Base-by-base conservation (phyloP, 306 rosid species). In the Cucumis cinereus region DNA sequence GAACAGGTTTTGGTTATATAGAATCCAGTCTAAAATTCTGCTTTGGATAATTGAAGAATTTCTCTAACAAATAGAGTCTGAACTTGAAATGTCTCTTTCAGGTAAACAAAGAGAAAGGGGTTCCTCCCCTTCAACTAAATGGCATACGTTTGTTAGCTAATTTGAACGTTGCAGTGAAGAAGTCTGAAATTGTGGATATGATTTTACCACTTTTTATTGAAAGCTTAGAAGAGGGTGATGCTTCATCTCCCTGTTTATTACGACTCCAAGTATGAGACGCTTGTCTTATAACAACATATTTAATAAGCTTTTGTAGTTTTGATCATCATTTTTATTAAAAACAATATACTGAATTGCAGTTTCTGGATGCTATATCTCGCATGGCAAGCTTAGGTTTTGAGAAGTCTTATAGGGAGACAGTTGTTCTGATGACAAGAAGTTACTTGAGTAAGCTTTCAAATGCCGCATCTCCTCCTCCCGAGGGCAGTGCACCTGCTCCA, bases 341-440 rank as follows among this genome's bases (percentile, higher is more conserved):
- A 72, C 77, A 76, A 77, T 35, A 57, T 59, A 40, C 41, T 66
- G 73, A 38, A 66, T 81, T 82, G 78, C 94, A 94, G 98, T 93
- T 94, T 80, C 97, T 94, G 80, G 97, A 91, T 70, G 98, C 98
- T 72, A 89, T 91, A 52, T 87, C 96, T 81, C 94, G 84, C 76
- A 94, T 94, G 93, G 98, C 98, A 81, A 91, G 98, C 84, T 87
- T 94, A 78, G 98, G 98, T 64, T 94, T 94, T 78, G 98, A 94
- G 78, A 94, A 94, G 88, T 90, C 98, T 77, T 94, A 94, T 82
- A 96, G 96, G 36, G 98, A 94, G 87, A 90, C 98, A 10, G 93
- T 94, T 77, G 98, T 94, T 83, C 79, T 94, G 87, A 86, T 94
- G 96, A 94, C 96, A 67, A 90, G 98, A 84, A 91, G 97, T 87